These are phyloP conservation scores for Aspergillus sp. DNA, from an alignment of 2,329 filamentous ascomycete species.

Conservation along the genomic window DNA sequence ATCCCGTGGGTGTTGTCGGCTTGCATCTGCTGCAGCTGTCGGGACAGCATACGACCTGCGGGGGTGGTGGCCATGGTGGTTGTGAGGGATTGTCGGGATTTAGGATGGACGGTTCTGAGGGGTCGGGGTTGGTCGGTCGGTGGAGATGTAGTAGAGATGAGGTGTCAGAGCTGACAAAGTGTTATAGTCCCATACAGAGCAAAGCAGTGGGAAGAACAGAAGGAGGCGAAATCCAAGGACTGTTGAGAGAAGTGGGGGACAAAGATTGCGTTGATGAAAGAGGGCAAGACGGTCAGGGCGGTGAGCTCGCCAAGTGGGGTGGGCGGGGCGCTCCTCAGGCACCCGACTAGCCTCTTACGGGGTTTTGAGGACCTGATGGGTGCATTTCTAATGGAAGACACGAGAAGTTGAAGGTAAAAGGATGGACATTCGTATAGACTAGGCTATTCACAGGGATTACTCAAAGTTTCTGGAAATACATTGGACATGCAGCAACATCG, in stretches of 20 bases:
- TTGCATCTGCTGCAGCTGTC: slow-evolving; percentile 94
- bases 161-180: not conserved
- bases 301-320: not conserved
- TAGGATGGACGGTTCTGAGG: not conserved
- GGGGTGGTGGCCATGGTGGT: slow-evolving; percentile 43
- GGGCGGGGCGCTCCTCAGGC: slow-evolving; percentile 5
- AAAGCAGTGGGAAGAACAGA: not conserved
- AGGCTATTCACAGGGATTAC: not conserved
- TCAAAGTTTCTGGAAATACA: not conserved
- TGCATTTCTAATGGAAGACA: too few relatives aligned
- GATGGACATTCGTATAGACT: too few relatives aligned
- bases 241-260: not conserved
- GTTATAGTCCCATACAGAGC: not conserved
- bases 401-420: too few relatives aligned
- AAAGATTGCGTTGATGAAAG: not conserved
- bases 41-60: slow-evolving; percentile 65
- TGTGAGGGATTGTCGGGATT: not conserved
- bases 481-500: not conserved
- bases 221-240: not conserved
- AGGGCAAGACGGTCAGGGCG: not conserved
- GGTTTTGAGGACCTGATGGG: too few relatives aligned
- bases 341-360: not conserved
- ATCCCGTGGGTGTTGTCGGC: slow-evolving; percentile 88
- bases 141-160: not conserved
- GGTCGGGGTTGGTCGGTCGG: not conserved